Conservation (phyloP, 805 yeast genomes). For the Metschnikowia kofuensis region DNA sequence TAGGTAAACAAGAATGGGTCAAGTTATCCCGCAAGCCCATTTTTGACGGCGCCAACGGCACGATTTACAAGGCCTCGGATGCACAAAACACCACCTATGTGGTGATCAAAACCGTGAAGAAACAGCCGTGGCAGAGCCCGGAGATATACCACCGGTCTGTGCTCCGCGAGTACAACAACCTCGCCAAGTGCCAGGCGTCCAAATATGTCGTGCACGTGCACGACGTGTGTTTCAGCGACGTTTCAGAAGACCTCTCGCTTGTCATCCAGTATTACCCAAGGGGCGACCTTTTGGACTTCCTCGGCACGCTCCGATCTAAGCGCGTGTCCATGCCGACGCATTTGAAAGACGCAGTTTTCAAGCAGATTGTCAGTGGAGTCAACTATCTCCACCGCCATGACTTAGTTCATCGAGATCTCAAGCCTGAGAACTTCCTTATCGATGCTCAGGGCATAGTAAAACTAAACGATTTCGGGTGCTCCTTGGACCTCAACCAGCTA, state of each 20-base stretch:
- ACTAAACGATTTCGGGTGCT: conserved; percentile 52
- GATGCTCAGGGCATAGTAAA: conserved; percentile 44
- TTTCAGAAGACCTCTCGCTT: conserved; percentile 28
- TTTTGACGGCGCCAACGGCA: conserved; percentile 44
- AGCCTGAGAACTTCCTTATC: conserved; percentile 53
- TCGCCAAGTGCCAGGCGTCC: conserved; percentile 25
- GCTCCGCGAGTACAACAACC: conserved; percentile 28
- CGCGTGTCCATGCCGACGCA: conserved; percentile 29
- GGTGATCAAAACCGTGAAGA: conserved; percentile 33
- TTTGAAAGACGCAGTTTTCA: conserved; percentile 45
- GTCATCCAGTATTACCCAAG: conserved; percentile 41
- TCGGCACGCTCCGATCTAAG: conserved; percentile 37
- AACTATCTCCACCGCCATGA: conserved; percentile 40
- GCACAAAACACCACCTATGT: conserved; percentile 18
- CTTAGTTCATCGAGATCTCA: conserved; percentile 51
- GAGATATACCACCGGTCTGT: conserved; percentile 22
- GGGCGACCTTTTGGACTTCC: conserved; percentile 47
- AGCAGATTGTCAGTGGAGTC: conserved; percentile 45
- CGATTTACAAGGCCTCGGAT: conserved; percentile 31
- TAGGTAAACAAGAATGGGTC: conserved; percentile 17
- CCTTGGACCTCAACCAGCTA: conserved; percentile 31
- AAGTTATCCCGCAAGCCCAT: conserved; percentile 28
- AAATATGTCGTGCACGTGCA: conserved; percentile 28
- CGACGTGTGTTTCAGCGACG: conserved; percentile 23
- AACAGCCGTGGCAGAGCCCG: conserved; percentile 10